Percentiles rank a stretch among this genome's conserved stretches.
These are phyloP conservation scores for Blastobotrys raffinosifermentans DNA, from an alignment of 1,139 yeast species.

Conservation along the genomic window DNA sequence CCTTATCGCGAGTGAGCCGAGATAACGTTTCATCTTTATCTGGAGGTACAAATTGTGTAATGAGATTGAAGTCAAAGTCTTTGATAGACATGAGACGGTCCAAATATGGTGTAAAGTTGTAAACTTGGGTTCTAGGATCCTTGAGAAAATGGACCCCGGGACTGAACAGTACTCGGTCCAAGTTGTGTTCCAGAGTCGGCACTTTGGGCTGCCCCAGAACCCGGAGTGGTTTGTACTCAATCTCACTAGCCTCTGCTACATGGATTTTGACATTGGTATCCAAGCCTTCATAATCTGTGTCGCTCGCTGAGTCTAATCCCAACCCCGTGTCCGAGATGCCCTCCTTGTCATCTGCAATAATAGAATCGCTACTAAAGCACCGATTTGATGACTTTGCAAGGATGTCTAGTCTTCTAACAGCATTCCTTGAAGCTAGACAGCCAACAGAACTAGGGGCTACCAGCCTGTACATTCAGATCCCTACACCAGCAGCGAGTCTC, in stretches of 20 bases:
- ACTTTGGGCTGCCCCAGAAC: conserved; percentile 26
- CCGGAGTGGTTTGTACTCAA: conserved; percentile 18
- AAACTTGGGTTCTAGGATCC: conserved; percentile 70
- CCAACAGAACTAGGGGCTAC: no score
- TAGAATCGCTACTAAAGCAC: no score
- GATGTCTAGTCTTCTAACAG: no score
- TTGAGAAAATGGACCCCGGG: conserved; percentile 80
- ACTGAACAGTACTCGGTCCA: conserved; percentile 65
- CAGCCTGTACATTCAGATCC: no score
- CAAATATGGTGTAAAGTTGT: conserved; percentile 61
- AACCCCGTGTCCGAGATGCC: no score
- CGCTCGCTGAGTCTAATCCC: no score
- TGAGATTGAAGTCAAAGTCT: conserved; percentile 58
- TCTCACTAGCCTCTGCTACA: conserved; percentile 5
- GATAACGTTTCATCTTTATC: conserved; percentile 55
- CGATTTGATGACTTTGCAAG: no score
- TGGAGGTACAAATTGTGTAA: conserved; percentile 58
- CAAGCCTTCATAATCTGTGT: background rate
- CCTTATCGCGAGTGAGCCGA: conserved; percentile 40
- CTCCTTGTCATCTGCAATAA: no score
- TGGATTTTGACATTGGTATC: background rate
- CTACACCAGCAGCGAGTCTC: no score
- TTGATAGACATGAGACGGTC: conserved; percentile 58
- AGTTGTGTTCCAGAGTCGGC: conserved; percentile 53
- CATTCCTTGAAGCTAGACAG: no score